phyloP scores from a whole-genome alignment of 352 stramenopile species.

The Chrysophaeum taylorii region DNA sequence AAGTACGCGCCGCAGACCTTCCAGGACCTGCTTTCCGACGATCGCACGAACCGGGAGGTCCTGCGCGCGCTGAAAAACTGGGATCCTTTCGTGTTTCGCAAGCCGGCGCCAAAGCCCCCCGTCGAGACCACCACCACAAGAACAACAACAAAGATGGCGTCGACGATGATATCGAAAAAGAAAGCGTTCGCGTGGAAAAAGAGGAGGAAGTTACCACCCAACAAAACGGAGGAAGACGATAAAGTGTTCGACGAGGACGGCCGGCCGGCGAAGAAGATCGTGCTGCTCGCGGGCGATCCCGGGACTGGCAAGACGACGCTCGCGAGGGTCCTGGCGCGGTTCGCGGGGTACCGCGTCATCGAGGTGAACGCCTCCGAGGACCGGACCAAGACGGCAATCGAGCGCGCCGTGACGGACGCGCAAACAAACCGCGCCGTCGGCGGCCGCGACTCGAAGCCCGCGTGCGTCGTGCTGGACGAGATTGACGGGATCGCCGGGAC shows the following conservation, averaged over 20 bases:
- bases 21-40: conserved; percentile 85
- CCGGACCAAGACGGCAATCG: conserved; percentile 72
- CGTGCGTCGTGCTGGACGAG: conserved; percentile 96
- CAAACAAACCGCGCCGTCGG: conserved; percentile 51
- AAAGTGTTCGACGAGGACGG: background rate
- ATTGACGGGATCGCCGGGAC: conserved; percentile 85
- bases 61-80: conserved; percentile 83
- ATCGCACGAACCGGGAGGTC: conserved; percentile 90
- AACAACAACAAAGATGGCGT: conserved; percentile 19
- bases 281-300: conserved; percentile 24
- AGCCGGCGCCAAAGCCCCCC: conserved; percentile 30
- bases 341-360: conserved; percentile 89
- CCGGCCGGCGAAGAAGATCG: background rate
- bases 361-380: conserved; percentile 97
- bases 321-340: conserved; percentile 83
- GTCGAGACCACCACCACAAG: conserved; percentile 10
- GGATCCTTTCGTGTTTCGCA: conserved; percentile 85
- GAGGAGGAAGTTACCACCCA: too few species aligned
- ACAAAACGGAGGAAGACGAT: background rate
- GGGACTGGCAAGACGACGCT: conserved; percentile 91
- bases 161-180: conserved; percentile 20
- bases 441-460: conserved; percentile 55
- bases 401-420: conserved; percentile 63
- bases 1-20: conserved; percentile 89
- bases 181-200: too few species aligned